Evolutionary conservation across 176 grass and related monocot species (phyloP), one percentile per base, ranked within the genome.

Genomic region (Avena eriantha): DNA sequence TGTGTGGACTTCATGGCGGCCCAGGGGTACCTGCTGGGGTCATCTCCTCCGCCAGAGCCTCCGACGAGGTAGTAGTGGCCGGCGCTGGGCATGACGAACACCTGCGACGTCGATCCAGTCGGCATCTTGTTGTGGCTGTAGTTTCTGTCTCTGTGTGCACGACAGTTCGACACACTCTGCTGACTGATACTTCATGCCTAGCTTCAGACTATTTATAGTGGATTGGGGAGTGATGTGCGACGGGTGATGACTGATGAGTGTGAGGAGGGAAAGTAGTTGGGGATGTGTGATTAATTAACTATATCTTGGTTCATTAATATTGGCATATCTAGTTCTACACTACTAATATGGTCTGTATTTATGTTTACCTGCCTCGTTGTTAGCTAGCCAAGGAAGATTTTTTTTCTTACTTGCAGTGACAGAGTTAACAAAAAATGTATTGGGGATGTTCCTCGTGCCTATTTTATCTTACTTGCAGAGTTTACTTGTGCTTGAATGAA

Each of bases 11-110:
- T 45, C 29, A 29, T 29, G 29, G 29, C 29, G 33, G 10, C 12
- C 64, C 79, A 78, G 0, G 84, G 79, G 7, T 77, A 56, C 63
- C 63, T 66, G 4, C 36, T 43, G 0, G 89, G 80, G 0, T 90
- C 89, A 8, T 86, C 89, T 0, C 84, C 72, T 13, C 65, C 71
- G 0, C 48, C 73, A 14, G 33, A 21, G 7, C 70, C 60, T 10
- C 26, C 51, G 0, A 19, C 71, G 50, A 74, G 16, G n/a, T 51
- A 21, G 71, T 31, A 55, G 24, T 67, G 58, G n/a, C 69, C 41
- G 21, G 72, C 72, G 14, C 26, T 16, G 69, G 45, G 16, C 74
- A 80, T 69, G 66, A 61, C 5, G 63, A 82, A 78, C 61, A 86
- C 71, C 12, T 90, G 83, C 14, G 22, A 66, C 3, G 49, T n/a